Evolutionary conservation across 2,329 filamentous ascomycete genomes (phyloP).

Genomic region (Pseudogymnoascus sp.): DNA sequence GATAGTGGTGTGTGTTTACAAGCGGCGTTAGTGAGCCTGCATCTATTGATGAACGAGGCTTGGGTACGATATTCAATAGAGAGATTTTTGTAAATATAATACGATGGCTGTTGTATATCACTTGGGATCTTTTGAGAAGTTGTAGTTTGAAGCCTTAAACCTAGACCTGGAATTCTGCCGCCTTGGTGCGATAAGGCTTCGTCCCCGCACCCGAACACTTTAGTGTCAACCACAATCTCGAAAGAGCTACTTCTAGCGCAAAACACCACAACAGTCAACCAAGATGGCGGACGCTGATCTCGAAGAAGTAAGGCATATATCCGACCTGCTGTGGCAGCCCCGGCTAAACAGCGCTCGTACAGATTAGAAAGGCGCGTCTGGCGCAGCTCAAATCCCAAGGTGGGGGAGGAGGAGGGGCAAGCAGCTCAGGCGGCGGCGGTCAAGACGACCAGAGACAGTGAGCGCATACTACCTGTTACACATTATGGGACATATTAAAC

Average conservation of each 20-base stretch:
- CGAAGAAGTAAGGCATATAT: background rate
- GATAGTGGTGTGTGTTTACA: conserved; percentile 3
- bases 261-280: background rate
- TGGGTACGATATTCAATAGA: background rate
- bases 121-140: background rate
- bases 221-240: background rate
- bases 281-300: conserved; percentile 6
- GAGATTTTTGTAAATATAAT: conserved; percentile 3
- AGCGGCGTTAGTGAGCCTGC: background rate
- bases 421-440: conserved; percentile 38
- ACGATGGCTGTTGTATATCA: conserved; percentile 2
- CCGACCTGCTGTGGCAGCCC: background rate
- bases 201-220: background rate
- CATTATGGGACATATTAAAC: conserved; percentile 8
- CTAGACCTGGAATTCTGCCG: background rate
- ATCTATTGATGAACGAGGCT: background rate
- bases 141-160: conserved; percentile 1
- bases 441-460: conserved; percentile 59
- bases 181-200: background rate
- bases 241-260: background rate
- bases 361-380: conserved; percentile 88
- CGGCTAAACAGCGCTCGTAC: conserved; percentile 10
- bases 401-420: conserved; percentile 40
- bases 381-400: conserved; percentile 80
- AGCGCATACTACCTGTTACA: conserved; percentile 24